Base-by-base conservation (phyloP, 371 early-diverging fungal species). In the Mortierella polycephala region DNA sequence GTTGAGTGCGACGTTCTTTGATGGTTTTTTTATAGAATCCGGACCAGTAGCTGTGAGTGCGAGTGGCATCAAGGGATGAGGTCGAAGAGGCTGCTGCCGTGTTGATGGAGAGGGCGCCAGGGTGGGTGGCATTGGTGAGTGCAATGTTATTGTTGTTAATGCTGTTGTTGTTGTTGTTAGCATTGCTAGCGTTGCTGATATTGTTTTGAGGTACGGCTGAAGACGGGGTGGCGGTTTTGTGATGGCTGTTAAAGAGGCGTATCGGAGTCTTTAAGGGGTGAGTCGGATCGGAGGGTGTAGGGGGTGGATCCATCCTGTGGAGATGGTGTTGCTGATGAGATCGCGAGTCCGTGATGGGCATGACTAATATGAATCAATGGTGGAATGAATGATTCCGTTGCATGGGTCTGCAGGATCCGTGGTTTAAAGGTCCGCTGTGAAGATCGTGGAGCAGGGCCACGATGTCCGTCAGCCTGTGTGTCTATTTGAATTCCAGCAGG, bases 1-100 rank as follows among this genome's bases (percentile, higher is more conserved):
- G 70, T 58, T 87, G 90, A 37, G 82, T 83, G 58, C 89, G 87
- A 20, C 92, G 86, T 56, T 92, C 92, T 42, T 82, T 83, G 47
- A 92, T 81, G 8, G 90, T 83, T 74, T 90, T 91, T 74, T 89
- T 89, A 77, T 91, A 90, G 79, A 92, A 92, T 13, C 92, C 92
- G 12, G 88, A 85, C 77, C 77, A 77, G 56, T 70, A 71, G 5
- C 56, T 37, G 41, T 75, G 75, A 0, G 66, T 62, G 12, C 66
- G 71, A 16, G 54, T 62, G 41, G 62, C 57, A 7, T 67, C 63
- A 7, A 54, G 51, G 9, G 52, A n/a, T 13, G 56, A 23, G 14
- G 60, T 39, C 1, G 60, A n/a, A 7, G 58, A 16, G 18, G 62
- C 39, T 20, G 45, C 30, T n/a, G 58, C 49, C 13, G 66, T 70